These are phyloP conservation scores for Ruellia speciosa DNA, from an alignment of 305 asterid genomes.

Conservation along the genomic window DNA sequence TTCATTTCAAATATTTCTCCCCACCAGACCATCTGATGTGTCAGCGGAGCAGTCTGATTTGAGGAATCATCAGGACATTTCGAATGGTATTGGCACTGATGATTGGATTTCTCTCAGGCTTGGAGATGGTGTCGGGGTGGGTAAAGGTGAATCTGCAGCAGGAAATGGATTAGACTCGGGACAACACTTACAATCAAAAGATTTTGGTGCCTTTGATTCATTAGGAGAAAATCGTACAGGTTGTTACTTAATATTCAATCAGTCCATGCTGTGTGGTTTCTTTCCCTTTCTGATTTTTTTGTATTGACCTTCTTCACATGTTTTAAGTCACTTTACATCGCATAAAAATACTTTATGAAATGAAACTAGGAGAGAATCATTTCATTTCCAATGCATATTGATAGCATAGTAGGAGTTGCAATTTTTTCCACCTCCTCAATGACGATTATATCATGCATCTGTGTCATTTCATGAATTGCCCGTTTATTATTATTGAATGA, in stretches of 20 bases:
- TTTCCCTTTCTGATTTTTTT: neutral
- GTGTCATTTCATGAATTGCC: no score
- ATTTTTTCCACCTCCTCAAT: no score
- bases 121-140: constrained; percentile 50
- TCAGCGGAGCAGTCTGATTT: constrained; percentile 47
- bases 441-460: no score
- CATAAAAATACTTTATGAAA: neutral
- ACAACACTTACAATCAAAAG: constrained; percentile 40
- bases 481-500: no score
- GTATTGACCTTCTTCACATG: neutral
- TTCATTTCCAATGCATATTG: neutral
- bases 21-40: constrained; percentile 67
- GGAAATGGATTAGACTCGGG: constrained; percentile 46
- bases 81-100: constrained; percentile 60
- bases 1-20: constrained; percentile 84
- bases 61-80: constrained; percentile 47
- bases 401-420: no score
- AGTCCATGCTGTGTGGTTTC: neutral
- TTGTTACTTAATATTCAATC: neutral
- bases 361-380: neutral
- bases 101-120: constrained; percentile 90
- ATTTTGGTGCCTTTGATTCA: constrained; percentile 35
- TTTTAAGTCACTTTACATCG: neutral
- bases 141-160: constrained; percentile 34
- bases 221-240: constrained; percentile 58